Evolutionary conservation across 768 basidiomycete genomes (phyloP).

Genomic region (Mycena galopus): DNA sequence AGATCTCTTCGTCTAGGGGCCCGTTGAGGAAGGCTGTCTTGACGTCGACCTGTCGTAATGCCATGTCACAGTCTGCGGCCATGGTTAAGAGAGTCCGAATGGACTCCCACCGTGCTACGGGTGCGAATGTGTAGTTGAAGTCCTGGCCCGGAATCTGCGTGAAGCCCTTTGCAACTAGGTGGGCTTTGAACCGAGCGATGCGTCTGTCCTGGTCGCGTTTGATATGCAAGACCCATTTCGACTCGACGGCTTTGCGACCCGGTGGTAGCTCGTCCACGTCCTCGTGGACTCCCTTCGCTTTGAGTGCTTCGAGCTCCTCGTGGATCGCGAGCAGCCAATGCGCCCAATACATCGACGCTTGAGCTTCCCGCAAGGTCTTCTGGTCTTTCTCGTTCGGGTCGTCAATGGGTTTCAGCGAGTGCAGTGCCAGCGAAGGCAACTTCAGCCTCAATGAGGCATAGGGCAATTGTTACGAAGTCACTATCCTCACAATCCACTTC

Average conservation of each 20-base stretch:
- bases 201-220: constrained; percentile 23
- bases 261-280: constrained; percentile 32
- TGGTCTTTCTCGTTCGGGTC: constrained; percentile 31
- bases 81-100: too few species aligned
- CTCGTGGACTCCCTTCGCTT: constrained; percentile 38
- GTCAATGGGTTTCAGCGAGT: constrained; percentile 31
- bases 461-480: neutral
- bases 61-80: too few species aligned
- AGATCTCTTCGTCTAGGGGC: too few species aligned
- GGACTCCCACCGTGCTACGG: too few species aligned
- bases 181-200: constrained; percentile 17
- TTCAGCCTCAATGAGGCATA: constrained; percentile 16
- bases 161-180: constrained; percentile 34
- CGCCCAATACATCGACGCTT: constrained; percentile 38
- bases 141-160: constrained; percentile 36
- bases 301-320: constrained; percentile 41
- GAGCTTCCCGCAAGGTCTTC: constrained; percentile 34
- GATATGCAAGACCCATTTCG: constrained; percentile 29
- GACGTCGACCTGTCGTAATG: too few species aligned
- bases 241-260: constrained; percentile 30
- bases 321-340: constrained; percentile 28
- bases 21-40: neutral
- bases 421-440: constrained; percentile 18
- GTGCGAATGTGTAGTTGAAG: too few species aligned
- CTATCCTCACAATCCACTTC: constrained; percentile 12